phyloP scores from a whole-genome alignment of 2,329 filamentous ascomycete species.

The Corynespora cassiicola region DNA sequence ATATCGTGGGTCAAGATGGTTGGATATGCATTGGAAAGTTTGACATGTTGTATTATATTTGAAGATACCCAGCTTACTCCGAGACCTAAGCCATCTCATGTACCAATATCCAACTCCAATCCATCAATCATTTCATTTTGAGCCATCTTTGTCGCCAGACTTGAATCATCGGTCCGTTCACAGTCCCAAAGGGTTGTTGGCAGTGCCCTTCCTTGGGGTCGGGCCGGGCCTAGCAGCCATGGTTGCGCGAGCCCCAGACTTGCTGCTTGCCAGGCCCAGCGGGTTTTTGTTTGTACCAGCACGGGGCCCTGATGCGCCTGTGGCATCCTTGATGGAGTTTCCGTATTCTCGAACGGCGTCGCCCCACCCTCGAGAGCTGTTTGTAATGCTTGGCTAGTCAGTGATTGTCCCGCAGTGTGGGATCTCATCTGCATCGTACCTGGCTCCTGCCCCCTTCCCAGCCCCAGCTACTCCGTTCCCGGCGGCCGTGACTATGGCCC shows the following conservation, averaged over 20 bases:
- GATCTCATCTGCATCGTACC: slow-evolving; percentile 30
- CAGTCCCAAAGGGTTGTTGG: slow-evolving; percentile 52
- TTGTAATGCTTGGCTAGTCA: slow-evolving; percentile 49
- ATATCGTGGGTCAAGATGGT: too few relatives aligned
- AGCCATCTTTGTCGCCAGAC: too few relatives aligned
- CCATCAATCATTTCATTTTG: too few relatives aligned
- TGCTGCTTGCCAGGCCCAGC: slow-evolving; percentile 48
- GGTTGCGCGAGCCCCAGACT: slow-evolving; percentile 34
- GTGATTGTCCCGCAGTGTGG: slow-evolving; percentile 3
- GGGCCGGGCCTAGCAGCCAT: slow-evolving; percentile 28
- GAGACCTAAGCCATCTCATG: too few relatives aligned
- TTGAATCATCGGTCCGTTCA: too few relatives aligned
- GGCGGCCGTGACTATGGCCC: slow-evolving; percentile 50
- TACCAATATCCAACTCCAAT: too few relatives aligned
- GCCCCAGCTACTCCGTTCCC: slow-evolving; percentile 56
- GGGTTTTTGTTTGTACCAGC: slow-evolving; percentile 55
- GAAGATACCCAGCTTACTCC: too few relatives aligned
- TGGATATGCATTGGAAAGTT: too few relatives aligned
- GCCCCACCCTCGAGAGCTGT: slow-evolving; percentile 54
- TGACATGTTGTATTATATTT: too few relatives aligned
- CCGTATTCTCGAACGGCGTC: slow-evolving; percentile 57
- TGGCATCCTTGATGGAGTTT: slow-evolving; percentile 57
- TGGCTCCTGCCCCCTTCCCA: slow-evolving; percentile 51
- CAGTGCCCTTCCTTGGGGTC: slow-evolving; percentile 40
- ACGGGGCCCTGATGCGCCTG: slow-evolving; percentile 52